These are phyloP conservation scores for Pseudocercospora crystallina DNA, from an alignment of 2,329 filamentous ascomycete species.

Conservation along the genomic window DNA sequence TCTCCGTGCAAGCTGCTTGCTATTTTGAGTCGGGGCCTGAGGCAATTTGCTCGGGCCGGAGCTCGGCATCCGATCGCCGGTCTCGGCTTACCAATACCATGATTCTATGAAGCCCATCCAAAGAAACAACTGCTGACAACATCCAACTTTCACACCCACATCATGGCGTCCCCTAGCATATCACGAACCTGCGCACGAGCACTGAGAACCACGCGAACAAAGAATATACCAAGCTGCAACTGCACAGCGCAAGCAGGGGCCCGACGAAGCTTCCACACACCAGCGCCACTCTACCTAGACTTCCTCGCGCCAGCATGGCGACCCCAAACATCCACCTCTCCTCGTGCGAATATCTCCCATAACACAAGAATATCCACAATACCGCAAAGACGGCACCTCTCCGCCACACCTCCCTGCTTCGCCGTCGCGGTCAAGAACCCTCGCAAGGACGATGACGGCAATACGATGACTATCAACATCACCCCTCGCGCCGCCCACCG, in stretches of 20 bases:
- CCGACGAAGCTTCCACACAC: conserved; percentile 17
- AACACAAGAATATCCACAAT: not conserved
- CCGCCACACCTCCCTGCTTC: conserved; percentile 9
- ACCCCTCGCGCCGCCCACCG: conserved; percentile 76
- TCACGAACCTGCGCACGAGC: conserved; percentile 16
- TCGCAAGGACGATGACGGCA: conserved; percentile 75
- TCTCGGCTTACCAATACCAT: conserved; percentile 12
- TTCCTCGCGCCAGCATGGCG: conserved; percentile 37
- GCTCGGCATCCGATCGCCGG: conserved; percentile 1
- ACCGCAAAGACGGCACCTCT: conserved; percentile 15
- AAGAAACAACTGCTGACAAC: not conserved
- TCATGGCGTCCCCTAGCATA: conserved; percentile 18
- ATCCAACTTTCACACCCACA: not conserved
- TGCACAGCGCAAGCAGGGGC: not conserved
- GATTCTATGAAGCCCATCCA: not conserved
- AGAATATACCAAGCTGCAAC: not conserved
- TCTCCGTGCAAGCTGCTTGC: no score
- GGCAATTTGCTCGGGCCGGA: not conserved
- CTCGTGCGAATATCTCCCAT: not conserved
- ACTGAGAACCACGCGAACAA: conserved; percentile 9
- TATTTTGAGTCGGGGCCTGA: no score
- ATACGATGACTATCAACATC: conserved; percentile 80
- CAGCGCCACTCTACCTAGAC: conserved; percentile 35
- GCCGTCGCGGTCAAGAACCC: conserved; percentile 62
- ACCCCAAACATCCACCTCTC: not conserved